Percentiles rank a stretch among this genome's conserved stretches.
Evolutionary conservation across 2,329 filamentous ascomycete genomes (phyloP).

Genomic region (Helotiales sp.): DNA sequence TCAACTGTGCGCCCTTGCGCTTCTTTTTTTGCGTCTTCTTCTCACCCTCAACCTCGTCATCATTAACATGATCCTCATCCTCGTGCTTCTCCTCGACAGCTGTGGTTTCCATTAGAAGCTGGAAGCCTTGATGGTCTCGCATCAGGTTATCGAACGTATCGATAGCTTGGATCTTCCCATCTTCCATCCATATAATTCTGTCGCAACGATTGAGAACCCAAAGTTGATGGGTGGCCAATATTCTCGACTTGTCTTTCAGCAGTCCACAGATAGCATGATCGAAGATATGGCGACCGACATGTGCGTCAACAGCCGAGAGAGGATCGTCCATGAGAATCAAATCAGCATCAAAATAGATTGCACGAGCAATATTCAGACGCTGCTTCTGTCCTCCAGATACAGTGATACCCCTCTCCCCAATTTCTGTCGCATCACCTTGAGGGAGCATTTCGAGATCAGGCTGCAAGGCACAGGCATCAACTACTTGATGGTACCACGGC

Average conservation of each 20-base stretch:
- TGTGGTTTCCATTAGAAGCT: constrained; percentile 78
- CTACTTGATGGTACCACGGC: constrained; percentile 67
- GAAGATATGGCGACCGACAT: constrained; percentile 77
- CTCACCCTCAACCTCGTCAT: constrained; percentile 47
- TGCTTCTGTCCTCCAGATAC: constrained; percentile 96
- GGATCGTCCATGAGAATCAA: constrained; percentile 71
- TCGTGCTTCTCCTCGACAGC: constrained; percentile 68
- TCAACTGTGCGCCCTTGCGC: constrained; percentile 61
- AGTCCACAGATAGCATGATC: constrained; percentile 91
- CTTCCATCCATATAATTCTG: constrained; percentile 90
- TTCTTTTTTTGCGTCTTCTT: constrained; percentile 44
- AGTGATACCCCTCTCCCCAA: constrained; percentile 93
- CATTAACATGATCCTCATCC: constrained; percentile 46
- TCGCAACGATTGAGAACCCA: constrained; percentile 91
- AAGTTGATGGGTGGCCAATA: constrained; percentile 92
- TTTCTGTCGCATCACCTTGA: constrained; percentile 83
- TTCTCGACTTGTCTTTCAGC: constrained; percentile 83
- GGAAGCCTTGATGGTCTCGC: constrained; percentile 74
- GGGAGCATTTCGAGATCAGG: constrained; percentile 93
- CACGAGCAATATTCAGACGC: constrained; percentile 87
- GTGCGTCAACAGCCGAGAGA: constrained; percentile 67
- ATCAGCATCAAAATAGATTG: constrained; percentile 69
- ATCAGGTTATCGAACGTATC: constrained; percentile 91
- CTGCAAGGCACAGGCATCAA: constrained; percentile 74
- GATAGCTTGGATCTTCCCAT: constrained; percentile 78